Conservation (phyloP, 2,329 filamentous ascomycete species). For the Trichoderma breve region DNA sequence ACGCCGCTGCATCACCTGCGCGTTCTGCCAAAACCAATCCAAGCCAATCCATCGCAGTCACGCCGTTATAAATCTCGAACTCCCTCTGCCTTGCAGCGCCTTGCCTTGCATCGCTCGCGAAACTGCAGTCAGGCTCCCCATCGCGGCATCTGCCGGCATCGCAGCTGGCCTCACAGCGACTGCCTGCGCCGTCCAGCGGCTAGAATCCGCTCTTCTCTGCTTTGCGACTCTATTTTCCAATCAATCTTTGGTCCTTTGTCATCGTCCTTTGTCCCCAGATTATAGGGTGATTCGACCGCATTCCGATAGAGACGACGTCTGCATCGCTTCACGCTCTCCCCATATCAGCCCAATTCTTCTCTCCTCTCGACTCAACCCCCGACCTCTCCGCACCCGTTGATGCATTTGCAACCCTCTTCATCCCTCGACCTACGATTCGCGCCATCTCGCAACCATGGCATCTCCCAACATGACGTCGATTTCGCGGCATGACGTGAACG, state of each 20-base stretch:
- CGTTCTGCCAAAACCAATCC: not conserved
- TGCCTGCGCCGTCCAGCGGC: not conserved
- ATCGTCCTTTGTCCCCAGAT: not conserved
- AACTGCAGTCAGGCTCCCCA: not conserved
- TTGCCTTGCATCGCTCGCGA: not conserved
- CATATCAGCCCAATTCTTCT: not conserved
- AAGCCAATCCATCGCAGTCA: not conserved
- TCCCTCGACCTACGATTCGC: not conserved
- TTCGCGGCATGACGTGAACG: slow-evolving; percentile 43
- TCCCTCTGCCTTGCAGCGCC: not conserved
- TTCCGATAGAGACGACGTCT: not conserved
- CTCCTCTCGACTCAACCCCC: not conserved
- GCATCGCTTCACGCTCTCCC: not conserved
- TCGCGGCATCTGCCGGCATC: slow-evolving; percentile 2
- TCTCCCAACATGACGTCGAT: slow-evolving; percentile 29
- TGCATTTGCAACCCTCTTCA: slow-evolving; percentile 7
- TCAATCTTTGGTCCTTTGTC: not conserved
- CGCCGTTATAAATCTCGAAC: not conserved
- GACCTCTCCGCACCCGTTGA: slow-evolving; percentile 3
- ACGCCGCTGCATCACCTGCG: not conserved
- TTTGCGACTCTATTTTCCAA: not conserved
- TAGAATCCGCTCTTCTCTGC: not conserved
- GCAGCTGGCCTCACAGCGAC: not conserved
- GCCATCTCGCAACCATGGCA: slow-evolving; percentile 26
- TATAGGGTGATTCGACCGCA: not conserved